Conservation (phyloP, 176 grass and related monocot species). For the Triticum urartu region DNA sequence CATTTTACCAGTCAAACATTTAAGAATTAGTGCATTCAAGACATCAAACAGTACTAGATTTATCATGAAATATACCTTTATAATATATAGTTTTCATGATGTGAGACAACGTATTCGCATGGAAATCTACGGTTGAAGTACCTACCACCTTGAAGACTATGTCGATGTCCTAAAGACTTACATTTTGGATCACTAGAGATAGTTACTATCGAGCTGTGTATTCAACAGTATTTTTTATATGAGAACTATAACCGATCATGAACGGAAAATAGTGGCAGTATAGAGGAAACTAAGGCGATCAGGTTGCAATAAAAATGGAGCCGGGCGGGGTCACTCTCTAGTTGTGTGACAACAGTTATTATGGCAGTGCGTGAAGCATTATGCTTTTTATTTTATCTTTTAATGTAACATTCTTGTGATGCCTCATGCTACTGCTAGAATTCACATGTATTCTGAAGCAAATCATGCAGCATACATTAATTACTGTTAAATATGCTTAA, state of each 20-base stretch:
- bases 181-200: not conserved
- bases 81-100: not conserved
- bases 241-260: not conserved
- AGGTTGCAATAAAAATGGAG: not conserved
- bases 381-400: not conserved
- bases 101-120: not conserved
- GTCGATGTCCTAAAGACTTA: not conserved
- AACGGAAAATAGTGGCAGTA: not conserved
- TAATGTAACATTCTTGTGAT: not conserved
- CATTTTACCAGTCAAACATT: not conserved
- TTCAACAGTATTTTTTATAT: not conserved
- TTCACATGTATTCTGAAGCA: constrained; percentile 7
- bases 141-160: not conserved
- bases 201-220: constrained; percentile 3
- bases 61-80: not conserved
- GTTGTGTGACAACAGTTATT: not conserved
- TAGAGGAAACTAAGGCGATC: not conserved
- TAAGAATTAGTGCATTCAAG: not conserved
- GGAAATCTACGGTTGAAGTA: not conserved
- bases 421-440: not conserved
- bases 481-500: not conserved
- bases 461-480: not conserved
- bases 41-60: not conserved
- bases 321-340: not conserved
- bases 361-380: not conserved